Evolutionary conservation across 805 yeast species (phyloP).

Genomic region (Brettanomyces sp.): DNA sequence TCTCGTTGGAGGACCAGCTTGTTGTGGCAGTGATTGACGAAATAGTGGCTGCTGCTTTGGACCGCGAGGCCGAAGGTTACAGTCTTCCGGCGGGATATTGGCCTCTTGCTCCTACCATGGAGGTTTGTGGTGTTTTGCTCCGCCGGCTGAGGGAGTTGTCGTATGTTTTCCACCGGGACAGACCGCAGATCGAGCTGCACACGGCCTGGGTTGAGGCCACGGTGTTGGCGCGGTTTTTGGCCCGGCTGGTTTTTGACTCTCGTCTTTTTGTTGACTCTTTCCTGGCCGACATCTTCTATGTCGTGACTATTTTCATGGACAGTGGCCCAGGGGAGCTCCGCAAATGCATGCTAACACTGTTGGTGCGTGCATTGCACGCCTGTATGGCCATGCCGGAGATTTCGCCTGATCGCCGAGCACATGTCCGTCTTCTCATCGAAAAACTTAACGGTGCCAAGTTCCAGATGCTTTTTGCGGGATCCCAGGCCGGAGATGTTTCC

Average conservation of each 20-base stretch:
- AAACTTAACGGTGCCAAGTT: conserved; percentile 53
- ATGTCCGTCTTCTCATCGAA: conserved; percentile 38
- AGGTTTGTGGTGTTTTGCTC: conserved; percentile 58
- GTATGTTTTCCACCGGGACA: conserved; percentile 34
- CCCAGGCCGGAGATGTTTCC: conserved; percentile 32
- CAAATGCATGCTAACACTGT: conserved; percentile 46
- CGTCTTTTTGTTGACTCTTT: conserved; percentile 50
- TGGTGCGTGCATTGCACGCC: conserved; percentile 63
- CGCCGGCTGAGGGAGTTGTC: conserved; percentile 47
- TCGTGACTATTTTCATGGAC: conserved; percentile 55
- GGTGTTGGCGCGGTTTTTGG: conserved; percentile 53
- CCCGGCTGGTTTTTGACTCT: conserved; percentile 65
- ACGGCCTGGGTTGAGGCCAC: conserved; percentile 64
- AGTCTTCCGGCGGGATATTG: conserved; percentile 60
- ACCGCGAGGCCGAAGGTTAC: conserved; percentile 65
- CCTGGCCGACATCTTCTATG: conserved; percentile 62
- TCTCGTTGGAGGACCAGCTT: conserved; percentile 54
- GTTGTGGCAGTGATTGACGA: conserved; percentile 59
- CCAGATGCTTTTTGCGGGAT: conserved; percentile 60
- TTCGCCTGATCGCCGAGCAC: conserved; percentile 27
- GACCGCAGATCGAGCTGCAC: conserved; percentile 38
- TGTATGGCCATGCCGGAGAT: conserved; percentile 48
- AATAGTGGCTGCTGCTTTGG: conserved; percentile 63
- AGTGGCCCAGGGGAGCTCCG: conserved; percentile 48
- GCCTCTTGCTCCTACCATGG: conserved; percentile 59